Base-by-base conservation (phyloP, 73 alveolate genomes). In the Paramecium primaurelia region DNA sequence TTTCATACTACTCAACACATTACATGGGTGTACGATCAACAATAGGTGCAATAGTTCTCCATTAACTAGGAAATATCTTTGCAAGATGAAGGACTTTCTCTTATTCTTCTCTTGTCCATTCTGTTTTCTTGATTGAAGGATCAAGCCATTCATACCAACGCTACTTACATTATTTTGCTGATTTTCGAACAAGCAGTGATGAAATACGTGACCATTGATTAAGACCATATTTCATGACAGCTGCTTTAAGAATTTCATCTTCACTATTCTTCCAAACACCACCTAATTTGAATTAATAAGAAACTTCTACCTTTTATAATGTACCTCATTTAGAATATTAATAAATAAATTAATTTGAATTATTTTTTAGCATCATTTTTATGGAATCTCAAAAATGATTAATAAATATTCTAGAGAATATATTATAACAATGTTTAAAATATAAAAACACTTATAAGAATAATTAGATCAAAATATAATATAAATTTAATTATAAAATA, bases 81-180 rank as follows among this genome's bases (percentile, higher is more conserved):
- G 99, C 99, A 59, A 99, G 96, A 93, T 99, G 99, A 77, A 99
- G 97, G 51, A 99, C 96, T 92, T 99, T 98, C 92, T 99, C 99
- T 64, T 98, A 99, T 86, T 98, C 99, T 73, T 98, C 99, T 95
- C 98, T 95, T 30, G 99, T 94, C 99, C 99, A 98, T 93, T 95
- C 97, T 2, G 99, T 99, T 92, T 99, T 99, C 88, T 98, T 99
- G 87, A 99, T 98, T 86, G 97, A 95, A 22, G 99, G 99, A 90
- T 99, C 99, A 47, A 99, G 98, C 99, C 99, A 99, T 59, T 99
- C 99, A 89, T 99, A 99, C 99, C 99, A 99, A 93, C 99, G 96
- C 85, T 99, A 99, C 92, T 99, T 99, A 95, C 99, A 99, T 95
- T 99, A 99, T 88, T 99, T 99, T 59, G 99, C 99, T 60, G 99